Conservation (phyloP, 2,329 filamentous ascomycete genomes). For the Pezicula radicicola region DNA sequence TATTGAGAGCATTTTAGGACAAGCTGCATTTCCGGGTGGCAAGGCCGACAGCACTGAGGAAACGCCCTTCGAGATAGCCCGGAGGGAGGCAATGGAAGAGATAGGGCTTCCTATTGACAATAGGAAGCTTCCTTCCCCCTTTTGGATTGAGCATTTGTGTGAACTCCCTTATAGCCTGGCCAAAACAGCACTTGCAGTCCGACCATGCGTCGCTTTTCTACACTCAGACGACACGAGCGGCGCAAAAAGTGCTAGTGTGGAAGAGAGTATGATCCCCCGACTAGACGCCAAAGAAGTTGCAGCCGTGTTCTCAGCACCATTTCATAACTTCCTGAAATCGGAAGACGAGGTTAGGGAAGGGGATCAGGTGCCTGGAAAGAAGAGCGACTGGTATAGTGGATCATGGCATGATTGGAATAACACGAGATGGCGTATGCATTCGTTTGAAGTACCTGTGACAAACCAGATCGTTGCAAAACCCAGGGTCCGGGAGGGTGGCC, state of each 20-base stretch:
- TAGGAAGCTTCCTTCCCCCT: conserved; percentile 67
- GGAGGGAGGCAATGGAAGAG: conserved; percentile 88
- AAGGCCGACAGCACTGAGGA: conserved; percentile 58
- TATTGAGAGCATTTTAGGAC: conserved; percentile 30
- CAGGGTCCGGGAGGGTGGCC: conserved; percentile 30
- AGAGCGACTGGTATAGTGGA: conserved; percentile 74
- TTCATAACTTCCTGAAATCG: conserved; percentile 73
- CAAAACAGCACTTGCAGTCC: conserved; percentile 69
- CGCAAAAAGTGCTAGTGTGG: conserved; percentile 44
- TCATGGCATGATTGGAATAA: conserved; percentile 78
- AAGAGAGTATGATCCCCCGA: conserved; percentile 71
- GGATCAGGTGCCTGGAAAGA: conserved; percentile 24
- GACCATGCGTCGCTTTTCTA: conserved; percentile 76
- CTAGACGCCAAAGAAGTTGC: conserved; percentile 90
- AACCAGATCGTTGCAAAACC: conserved; percentile 68
- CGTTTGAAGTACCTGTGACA: conserved; percentile 83
- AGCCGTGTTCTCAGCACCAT: conserved; percentile 87
- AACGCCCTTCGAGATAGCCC: conserved; percentile 74
- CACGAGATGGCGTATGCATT: conserved; percentile 79
- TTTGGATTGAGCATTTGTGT: conserved; percentile 84
- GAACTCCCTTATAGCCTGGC: conserved; percentile 75
- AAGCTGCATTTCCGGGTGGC: conserved; percentile 83
- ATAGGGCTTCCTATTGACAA: conserved; percentile 81
- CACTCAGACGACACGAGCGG: conserved; percentile 50
- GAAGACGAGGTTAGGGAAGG: conserved; percentile 49